Base-by-base conservation (phyloP, 208 protist species). In the Endotrypanum monterogeii region DNA sequence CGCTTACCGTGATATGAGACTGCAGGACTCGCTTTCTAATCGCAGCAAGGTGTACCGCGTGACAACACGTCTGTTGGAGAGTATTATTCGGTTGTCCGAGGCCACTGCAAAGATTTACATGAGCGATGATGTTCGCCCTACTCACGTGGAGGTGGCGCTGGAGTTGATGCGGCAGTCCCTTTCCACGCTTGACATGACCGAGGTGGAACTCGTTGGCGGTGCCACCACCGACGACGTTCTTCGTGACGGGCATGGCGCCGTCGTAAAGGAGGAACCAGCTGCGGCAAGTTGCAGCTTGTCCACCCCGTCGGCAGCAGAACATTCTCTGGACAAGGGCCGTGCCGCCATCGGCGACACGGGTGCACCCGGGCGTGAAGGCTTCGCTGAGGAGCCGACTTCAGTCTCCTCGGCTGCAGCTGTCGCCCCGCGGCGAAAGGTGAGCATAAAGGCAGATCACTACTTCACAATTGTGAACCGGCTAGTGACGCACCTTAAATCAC, bases 1-100 rank as follows among this genome's bases (percentile, higher is more conserved):
- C 0, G 83, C 94, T 30, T 99, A 99, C 75, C 78, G 79, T 8
- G 89, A 96, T 55, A 90, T 99, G 71, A 87, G 99, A 25, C 83
- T 98, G 79, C 92, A 93, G 67, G 97, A 99, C 80, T 86, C 88
- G 3, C 79, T 95, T 5, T 92, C 84, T 7, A 95, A 95, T 80
- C 84, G 94, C 28, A 98, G 85, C 80, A 93, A 94, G 69, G 84
- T 98, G 32, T 99, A 98, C 79, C 90, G 99, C 67, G 99, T 99
- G 35, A 99, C 99, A 23, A 99, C 99, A 23, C 94, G 99, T 71
- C 96, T 99, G 79, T 89, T 99, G n/a, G 99, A 99, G 90, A 99
- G 98, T 54, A 96, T 99, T 62, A 99, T 99, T 52, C 95, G 99
- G 44, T 90, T 99, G 9, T 97, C 96, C 30, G 99, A 99, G 88